Conservation (phyloP, 176 grass and related monocot species). For the Phragmites australis region DNA sequence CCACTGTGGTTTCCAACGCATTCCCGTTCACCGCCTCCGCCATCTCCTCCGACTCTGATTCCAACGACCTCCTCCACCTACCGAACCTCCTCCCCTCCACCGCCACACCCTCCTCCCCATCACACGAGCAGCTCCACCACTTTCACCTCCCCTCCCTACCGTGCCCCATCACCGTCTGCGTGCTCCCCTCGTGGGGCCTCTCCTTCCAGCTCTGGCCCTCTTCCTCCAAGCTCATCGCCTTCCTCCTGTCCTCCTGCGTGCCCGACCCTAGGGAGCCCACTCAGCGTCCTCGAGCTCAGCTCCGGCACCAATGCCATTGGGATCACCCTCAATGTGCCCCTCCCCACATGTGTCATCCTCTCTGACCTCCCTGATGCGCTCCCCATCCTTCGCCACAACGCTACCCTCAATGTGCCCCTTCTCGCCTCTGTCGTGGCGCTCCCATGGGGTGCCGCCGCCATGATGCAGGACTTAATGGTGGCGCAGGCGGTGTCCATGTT, state of each 20-base stretch:
- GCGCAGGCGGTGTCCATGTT: conserved; percentile 29
- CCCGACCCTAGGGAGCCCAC: conserved; percentile 13
- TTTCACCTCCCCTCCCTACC: conserved; percentile 55
- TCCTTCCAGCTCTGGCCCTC: conserved; percentile 98
- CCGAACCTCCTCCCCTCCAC: conserved; percentile 40
- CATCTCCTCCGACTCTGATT: conserved; percentile 30
- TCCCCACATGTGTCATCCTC: conserved; percentile 53
- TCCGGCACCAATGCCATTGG: conserved; percentile 73
- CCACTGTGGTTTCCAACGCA: background rate
- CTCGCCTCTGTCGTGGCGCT: conserved; percentile 58
- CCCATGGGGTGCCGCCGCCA: conserved; percentile 52
- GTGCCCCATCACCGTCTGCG: conserved; percentile 53
- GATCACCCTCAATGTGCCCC: conserved; percentile 57
- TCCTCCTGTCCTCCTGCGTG: conserved; percentile 56
- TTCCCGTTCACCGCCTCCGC: background rate
- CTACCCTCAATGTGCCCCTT: conserved; percentile 53
- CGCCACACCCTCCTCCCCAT: background rate
- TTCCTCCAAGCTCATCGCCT: conserved; percentile 63
- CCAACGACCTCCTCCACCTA: conserved; percentile 42
- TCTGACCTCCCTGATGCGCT: conserved; percentile 75
- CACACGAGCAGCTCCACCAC: conserved; percentile 42
- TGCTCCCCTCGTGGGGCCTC: conserved; percentile 70
- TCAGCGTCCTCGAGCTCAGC: conserved; percentile 82
- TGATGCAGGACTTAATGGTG: conserved; percentile 22
- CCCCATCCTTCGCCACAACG: conserved; percentile 81